A percentile compares a stretch with the other conserved stretches of the same genome.
phyloP scores from a whole-genome alignment of 805 yeast genomes.

The Wickerhamomyces bovis region DNA sequence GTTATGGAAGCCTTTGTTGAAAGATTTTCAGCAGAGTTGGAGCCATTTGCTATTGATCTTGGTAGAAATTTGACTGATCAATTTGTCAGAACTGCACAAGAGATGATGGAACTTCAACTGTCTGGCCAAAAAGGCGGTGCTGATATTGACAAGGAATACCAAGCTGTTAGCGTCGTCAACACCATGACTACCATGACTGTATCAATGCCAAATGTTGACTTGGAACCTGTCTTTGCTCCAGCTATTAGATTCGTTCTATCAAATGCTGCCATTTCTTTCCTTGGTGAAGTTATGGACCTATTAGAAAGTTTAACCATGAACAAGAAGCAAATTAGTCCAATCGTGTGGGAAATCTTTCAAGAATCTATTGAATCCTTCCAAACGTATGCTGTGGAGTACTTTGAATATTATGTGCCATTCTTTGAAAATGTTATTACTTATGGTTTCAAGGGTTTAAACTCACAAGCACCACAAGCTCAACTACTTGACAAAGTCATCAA shows the following conservation, averaged over 20 bases:
- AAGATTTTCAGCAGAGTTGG: constrained; percentile 75
- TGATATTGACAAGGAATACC: constrained; percentile 57
- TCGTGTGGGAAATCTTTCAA: constrained; percentile 46
- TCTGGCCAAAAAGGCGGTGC: constrained; percentile 16
- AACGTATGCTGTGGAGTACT: constrained; percentile 53
- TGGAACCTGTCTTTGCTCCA: constrained; percentile 52
- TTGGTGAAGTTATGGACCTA: constrained; percentile 60
- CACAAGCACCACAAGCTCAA: constrained; percentile 14
- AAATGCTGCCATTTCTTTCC: constrained; percentile 53
- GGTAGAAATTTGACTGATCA: constrained; percentile 56
- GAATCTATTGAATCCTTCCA: constrained; percentile 48
- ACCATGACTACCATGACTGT: constrained; percentile 70
- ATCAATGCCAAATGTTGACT: constrained; percentile 53
- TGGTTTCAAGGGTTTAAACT: constrained; percentile 35
- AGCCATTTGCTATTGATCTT: constrained; percentile 76
- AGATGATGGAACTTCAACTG: constrained; percentile 39
- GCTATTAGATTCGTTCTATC: constrained; percentile 52
- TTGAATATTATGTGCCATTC: constrained; percentile 50
- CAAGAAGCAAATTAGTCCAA: constrained; percentile 41
- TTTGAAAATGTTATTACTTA: constrained; percentile 47
- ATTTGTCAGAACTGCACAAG: constrained; percentile 50
- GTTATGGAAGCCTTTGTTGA: constrained; percentile 97
- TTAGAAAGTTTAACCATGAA: constrained; percentile 49
- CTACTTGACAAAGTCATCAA: constrained; percentile 11
- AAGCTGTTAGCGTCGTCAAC: constrained; percentile 60